Evolutionary conservation across 352 stramenopile species (phyloP).

Genomic region (Pythium aquatile): DNA sequence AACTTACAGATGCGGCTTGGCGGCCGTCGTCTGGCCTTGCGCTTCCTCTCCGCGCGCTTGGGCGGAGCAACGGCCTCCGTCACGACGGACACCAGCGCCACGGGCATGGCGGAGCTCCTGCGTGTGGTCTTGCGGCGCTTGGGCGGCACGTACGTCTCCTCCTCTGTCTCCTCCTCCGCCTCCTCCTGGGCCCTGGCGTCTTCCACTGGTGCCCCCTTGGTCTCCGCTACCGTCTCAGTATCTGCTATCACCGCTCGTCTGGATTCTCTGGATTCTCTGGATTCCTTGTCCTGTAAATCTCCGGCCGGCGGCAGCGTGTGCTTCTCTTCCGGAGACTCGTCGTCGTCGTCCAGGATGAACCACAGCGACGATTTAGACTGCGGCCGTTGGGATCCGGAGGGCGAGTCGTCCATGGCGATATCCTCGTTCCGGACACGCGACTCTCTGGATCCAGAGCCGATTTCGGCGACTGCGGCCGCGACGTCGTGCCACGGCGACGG

Average conservation of each 20-base stretch:
- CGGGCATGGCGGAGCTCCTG: not conserved
- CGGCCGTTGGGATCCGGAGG: constrained; percentile 5
- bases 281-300: not conserved
- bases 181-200: not conserved
- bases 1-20: constrained; percentile 72
- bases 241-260: not conserved
- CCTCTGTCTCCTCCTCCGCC: constrained; percentile 6
- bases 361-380: constrained; percentile 60
- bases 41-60: constrained; percentile 45
- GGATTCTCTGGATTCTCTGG: too few relatives aligned
- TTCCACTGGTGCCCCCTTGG: not conserved
- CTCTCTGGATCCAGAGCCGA: constrained; percentile 10
- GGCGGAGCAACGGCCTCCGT: constrained; percentile 5
- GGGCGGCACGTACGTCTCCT: not conserved
- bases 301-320: not conserved
- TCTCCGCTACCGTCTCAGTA: not conserved
- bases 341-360: constrained; percentile 67
- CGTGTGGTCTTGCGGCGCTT: constrained; percentile 11
- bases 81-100: constrained; percentile 1
- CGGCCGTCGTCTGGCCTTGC: constrained; percentile 42
- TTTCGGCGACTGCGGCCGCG: constrained; percentile 26
- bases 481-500: constrained; percentile 19
- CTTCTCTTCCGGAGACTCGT: constrained; percentile 22
- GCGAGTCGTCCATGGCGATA: constrained; percentile 8
- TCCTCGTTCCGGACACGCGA: constrained; percentile 11